phyloP scores from a whole-genome alignment of 768 basidiomycete species.

The Naganishia onofrii region DNA sequence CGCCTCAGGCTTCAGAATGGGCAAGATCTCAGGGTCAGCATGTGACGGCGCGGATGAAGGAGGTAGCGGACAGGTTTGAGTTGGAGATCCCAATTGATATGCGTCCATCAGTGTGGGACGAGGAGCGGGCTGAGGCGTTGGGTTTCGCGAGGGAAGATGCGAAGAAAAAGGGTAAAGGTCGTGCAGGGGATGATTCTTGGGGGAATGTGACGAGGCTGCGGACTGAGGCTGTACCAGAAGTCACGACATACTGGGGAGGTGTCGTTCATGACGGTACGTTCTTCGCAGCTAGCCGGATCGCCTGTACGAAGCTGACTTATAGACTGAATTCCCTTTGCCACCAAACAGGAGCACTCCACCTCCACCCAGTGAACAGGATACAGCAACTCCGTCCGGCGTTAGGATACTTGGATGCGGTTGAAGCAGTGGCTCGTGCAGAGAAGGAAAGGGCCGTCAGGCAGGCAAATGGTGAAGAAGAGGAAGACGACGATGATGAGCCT shows the following conservation, averaged over 20 bases:
- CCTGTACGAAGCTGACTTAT: too few species aligned
- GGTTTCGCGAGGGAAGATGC: constrained; percentile 42
- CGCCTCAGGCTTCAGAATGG: constrained; percentile 39
- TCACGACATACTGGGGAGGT: constrained; percentile 51
- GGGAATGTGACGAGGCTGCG: constrained; percentile 48
- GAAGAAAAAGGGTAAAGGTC: constrained; percentile 32
- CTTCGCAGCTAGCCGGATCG: too few species aligned
- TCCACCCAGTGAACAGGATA: constrained; percentile 48
- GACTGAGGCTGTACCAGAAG: constrained; percentile 49
- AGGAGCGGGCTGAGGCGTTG: constrained; percentile 48
- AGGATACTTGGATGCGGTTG: constrained; percentile 49
- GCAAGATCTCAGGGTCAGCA: constrained; percentile 41
- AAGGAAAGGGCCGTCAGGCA: constrained; percentile 32
- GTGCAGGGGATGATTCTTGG: constrained; percentile 42
- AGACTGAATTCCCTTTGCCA: too few species aligned
- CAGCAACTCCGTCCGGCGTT: constrained; percentile 51
- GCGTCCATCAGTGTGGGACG: constrained; percentile 45
- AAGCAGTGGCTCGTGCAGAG: constrained; percentile 34
- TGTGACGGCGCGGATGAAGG: constrained; percentile 49
- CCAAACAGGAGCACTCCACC: constrained; percentile 48
- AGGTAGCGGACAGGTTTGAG: constrained; percentile 44
- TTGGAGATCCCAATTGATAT: constrained; percentile 52
- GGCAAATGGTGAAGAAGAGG: constrained; percentile 34
- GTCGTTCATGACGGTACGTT: constrained; percentile 46
- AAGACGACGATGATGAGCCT: constrained; percentile 28